Evolutionary conservation across 139 green algal genomes (phyloP).

Genomic region (Chlamydomonas sp.): DNA sequence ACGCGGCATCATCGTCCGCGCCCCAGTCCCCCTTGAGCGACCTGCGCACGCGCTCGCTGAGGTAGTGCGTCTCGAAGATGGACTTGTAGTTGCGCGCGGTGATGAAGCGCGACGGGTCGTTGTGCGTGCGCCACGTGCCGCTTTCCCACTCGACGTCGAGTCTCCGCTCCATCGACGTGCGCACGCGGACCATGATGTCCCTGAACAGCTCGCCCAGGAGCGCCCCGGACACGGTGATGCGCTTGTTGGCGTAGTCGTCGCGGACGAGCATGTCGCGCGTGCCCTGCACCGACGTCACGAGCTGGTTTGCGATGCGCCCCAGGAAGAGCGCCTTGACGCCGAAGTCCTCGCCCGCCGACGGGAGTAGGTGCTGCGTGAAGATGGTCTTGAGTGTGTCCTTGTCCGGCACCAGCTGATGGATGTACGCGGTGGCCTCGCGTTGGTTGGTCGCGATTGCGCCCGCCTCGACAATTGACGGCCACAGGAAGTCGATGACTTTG

Average conservation of each 20-base stretch:
- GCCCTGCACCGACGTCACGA: neutral
- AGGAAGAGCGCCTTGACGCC: constrained; percentile 14
- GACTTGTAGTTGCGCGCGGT: neutral
- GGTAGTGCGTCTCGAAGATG: too few species aligned
- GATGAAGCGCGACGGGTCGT: neutral
- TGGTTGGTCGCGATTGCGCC: neutral
- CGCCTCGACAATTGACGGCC: neutral
- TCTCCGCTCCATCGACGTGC: neutral
- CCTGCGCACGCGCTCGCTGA: too few species aligned
- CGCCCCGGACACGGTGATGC: constrained; percentile 26
- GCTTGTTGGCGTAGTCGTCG: constrained; percentile 64
- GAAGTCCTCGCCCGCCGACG: neutral
- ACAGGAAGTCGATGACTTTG: constrained; percentile 7
- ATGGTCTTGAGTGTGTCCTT: constrained; percentile 5
- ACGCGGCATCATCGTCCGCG: neutral
- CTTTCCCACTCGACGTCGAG: neutral
- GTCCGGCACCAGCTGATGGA: neutral
- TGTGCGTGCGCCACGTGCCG: neutral
- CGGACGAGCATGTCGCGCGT: too few species aligned
- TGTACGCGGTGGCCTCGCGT: neutral
- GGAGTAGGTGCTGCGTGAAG: constrained; percentile 11
- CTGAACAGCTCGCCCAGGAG: constrained; percentile 12
- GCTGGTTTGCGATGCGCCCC: neutral
- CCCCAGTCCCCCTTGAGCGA: too few species aligned
- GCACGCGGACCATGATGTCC: neutral